Percentiles rank a stretch among this genome's conserved stretches.
These are phyloP conservation scores for Moniliella sp. DNA, from an alignment of 1,284 basidiomycete species.

Conservation along the genomic window DNA sequence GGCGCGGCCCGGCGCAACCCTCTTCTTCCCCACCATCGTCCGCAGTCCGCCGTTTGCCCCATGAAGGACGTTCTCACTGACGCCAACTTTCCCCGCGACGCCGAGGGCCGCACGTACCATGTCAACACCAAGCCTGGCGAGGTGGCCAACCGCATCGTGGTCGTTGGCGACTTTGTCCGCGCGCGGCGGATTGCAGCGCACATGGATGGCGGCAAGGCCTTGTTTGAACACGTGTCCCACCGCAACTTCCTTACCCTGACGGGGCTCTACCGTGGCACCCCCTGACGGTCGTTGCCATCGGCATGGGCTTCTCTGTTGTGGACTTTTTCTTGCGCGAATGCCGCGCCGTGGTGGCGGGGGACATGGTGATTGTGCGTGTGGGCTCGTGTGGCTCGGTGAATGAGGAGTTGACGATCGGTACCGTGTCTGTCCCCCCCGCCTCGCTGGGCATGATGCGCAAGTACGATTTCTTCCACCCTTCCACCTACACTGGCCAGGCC, in stretches of 20 bases:
- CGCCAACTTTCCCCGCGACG: conserved; percentile 21
- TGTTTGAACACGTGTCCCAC: conserved; percentile 48
- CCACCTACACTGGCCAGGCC: conserved; percentile 6
- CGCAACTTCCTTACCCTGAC: conserved; percentile 60
- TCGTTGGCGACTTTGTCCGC: conserved; percentile 52
- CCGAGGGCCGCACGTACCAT: conserved; percentile 12
- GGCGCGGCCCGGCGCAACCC: too few species aligned
- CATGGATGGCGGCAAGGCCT: conserved; percentile 40
- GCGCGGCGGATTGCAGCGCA: conserved; percentile 44
- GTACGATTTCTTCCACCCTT: conserved; percentile 43
- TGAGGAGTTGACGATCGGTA: conserved; percentile 46
- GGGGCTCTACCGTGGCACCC: conserved; percentile 51
- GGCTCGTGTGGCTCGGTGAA: conserved; percentile 55
- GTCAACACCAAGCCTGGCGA: conserved; percentile 13
- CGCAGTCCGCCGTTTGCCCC: too few species aligned
- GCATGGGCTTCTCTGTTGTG: conserved; percentile 48
- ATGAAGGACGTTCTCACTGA: conserved; percentile 19
- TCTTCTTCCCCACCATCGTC: too few species aligned
- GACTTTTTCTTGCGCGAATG: conserved; percentile 66
- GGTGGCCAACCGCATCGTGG: conserved; percentile 51
- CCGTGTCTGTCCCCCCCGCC: conserved; percentile 49
- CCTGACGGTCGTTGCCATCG: conserved; percentile 54
- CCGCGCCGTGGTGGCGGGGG: conserved; percentile 52
- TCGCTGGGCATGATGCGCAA: conserved; percentile 51
- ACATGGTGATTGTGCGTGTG: conserved; percentile 47